Base-by-base conservation (phyloP, 495 filamentous ascomycete genomes). In the Aspergillus conjunctus region DNA sequence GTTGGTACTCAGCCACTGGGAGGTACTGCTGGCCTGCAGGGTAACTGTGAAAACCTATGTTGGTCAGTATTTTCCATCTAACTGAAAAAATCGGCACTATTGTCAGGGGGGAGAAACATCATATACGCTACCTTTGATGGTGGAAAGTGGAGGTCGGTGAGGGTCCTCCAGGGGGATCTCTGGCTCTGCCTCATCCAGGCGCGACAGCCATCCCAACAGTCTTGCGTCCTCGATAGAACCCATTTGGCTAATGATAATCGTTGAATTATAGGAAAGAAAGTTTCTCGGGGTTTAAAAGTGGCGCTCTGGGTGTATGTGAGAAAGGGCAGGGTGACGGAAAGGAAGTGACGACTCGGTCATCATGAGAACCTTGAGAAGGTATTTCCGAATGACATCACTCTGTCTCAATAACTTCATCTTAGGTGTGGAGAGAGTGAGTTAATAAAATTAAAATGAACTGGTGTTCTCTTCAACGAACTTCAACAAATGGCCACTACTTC, bases 191-290 rank as follows among this genome's bases (percentile, higher is more conserved):
- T 46, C 50, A 26, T 48, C 41, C 41, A 54, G 17, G 17, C 37
- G 37, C 26, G 58, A 60, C 51, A 60, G 4, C 58, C 58, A 60
- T 39, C 17, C 51, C 6, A 60, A 20, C 17, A 46, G 20, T 48
- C 50, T 46, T 17, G 33, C 43, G n/a, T 21, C 32, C 4, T 60
- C 26, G 5, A 18, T 51, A 20, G 18, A 14, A 48, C 26, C 39
- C 41, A 54, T 41, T 41, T n/a, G 37, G 12, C 37, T 41, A n/a
- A 41, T 41, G 11, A 11, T 8, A 41, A 41, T 8, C 15, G 37
- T 41, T 11, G 37, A 11, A 41, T 0, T 4, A n/a, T 41, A n/a
- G 37, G 26, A 26, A 26, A 26, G 26, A 26, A 26, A 26, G 15
- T 41, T 41, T 41, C 15, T 41, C 8, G 37, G 11, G 17, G 22